Evolutionary conservation across 164 flowering plant genomes (phyloP).

Genomic region (Aristolochia californica): DNA sequence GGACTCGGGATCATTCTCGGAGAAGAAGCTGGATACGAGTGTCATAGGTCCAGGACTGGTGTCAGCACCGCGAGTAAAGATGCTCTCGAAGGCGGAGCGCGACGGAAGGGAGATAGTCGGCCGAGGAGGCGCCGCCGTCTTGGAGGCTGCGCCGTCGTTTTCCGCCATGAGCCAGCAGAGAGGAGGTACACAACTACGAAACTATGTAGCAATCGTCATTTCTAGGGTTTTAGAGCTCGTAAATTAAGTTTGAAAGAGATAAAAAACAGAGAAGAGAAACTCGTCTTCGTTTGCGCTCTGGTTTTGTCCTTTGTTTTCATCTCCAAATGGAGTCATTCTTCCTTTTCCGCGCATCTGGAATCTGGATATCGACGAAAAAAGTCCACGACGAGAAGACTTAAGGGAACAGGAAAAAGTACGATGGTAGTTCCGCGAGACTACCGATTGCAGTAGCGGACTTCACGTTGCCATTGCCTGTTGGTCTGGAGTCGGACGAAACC

Average conservation of each 20-base stretch:
- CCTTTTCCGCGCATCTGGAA: conserved; percentile 6
- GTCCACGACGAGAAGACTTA: conserved; percentile 9
- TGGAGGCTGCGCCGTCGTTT: conserved; percentile 9
- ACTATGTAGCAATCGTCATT: conserved; percentile 1
- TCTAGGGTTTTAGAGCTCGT: conserved; percentile 6
- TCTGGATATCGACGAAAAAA: conserved; percentile 14
- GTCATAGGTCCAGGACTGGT: conserved; percentile 94
- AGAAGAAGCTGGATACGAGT: conserved; percentile 60
- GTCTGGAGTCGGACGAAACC: no score
- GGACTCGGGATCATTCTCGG: conserved; percentile 43
- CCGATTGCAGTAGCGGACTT: no score
- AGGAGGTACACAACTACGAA: no score
- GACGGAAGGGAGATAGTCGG: conserved; percentile 62
- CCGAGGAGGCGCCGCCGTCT: conserved; percentile 14
- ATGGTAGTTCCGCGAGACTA: neutral
- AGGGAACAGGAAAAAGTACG: no score
- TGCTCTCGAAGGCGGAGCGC: conserved; percentile 33
- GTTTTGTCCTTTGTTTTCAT: neutral
- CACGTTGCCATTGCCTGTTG: no score
- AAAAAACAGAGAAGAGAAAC: neutral
- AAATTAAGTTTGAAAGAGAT: neutral
- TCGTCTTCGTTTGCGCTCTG: conserved; percentile 3
- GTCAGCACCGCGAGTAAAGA: conserved; percentile 31
- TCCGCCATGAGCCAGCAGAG: conserved; percentile 12
- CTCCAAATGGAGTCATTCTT: neutral